A percentile compares a stretch with the other conserved stretches of the same genome.
phyloP scores from a whole-genome alignment of 148 eudicot species.

The Persicaria tinctoria region DNA sequence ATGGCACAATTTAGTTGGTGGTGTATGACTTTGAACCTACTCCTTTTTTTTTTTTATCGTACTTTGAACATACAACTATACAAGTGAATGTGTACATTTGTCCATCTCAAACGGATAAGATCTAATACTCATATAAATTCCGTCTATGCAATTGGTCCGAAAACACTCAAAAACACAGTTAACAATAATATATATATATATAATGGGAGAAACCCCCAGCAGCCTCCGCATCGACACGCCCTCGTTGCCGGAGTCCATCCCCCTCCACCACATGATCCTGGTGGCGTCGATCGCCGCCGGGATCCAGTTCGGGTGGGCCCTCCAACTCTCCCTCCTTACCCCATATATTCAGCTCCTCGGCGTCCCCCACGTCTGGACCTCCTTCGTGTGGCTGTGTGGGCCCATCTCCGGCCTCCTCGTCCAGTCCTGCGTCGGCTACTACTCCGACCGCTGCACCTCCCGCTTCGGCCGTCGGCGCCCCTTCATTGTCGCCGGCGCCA shows the following conservation, averaged over 20 bases:
- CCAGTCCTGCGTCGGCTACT: slow-evolving; percentile 11
- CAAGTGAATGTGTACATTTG: no score
- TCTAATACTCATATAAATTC: no score
- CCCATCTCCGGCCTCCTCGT: slow-evolving; percentile 10
- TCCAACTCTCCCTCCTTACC: slow-evolving; percentile 6
- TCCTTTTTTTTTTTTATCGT: no score
- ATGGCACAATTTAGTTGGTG: no score
- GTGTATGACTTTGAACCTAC: no score
- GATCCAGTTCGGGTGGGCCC: slow-evolving; percentile 14
- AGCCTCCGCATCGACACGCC: no score
- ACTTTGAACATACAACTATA: no score
- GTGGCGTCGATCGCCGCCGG: slow-evolving; percentile 10
- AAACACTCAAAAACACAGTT: no score
- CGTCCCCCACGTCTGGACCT: slow-evolving; percentile 1
- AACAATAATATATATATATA: no score
- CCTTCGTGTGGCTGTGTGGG: slow-evolving; percentile 10
- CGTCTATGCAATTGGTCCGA: no score
- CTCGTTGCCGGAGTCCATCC: background rate
- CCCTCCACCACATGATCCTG: background rate
- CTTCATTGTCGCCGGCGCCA: slow-evolving; percentile 9
- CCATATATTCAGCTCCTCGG: slow-evolving; percentile 6
- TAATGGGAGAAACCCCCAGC: no score
- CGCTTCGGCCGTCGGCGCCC: slow-evolving; percentile 4
- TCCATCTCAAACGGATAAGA: no score
- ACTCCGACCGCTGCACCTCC: slow-evolving; percentile 6